Percentiles rank a stretch among this genome's conserved stretches.
Evolutionary conservation across 345 rosid species (phyloP).

Genomic region (Linum lewisii): DNA sequence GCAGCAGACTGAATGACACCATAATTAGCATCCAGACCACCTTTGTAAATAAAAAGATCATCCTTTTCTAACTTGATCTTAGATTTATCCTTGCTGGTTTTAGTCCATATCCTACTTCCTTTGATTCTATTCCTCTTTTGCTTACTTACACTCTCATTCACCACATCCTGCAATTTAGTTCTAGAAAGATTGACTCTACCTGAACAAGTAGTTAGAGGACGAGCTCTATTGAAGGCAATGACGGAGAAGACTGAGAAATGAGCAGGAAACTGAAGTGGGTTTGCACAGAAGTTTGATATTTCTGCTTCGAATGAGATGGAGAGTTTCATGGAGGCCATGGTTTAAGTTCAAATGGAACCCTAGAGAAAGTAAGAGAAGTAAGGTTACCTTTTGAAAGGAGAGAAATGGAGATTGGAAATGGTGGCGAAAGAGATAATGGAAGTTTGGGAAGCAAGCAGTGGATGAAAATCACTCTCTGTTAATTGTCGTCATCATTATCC

Average conservation of each 20-base stretch:
- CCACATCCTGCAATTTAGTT: slow-evolving; percentile 22
- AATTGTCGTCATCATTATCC: too few species aligned
- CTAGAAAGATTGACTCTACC: slow-evolving; percentile 27
- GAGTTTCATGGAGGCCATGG: slow-evolving; percentile 49
- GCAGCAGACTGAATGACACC: slow-evolving; percentile 32
- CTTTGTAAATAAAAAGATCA: slow-evolving; percentile 25
- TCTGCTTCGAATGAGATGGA: slow-evolving; percentile 43
- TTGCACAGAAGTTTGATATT: slow-evolving; percentile 31
- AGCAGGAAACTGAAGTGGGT: slow-evolving; percentile 32
- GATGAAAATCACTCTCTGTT: not conserved
- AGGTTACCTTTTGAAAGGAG: not conserved
- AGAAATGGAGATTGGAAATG: not conserved
- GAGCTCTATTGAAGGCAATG: slow-evolving; percentile 24
- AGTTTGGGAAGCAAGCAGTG: not conserved
- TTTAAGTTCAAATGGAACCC: not conserved
- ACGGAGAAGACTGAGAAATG: slow-evolving; percentile 30
- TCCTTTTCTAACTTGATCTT: slow-evolving; percentile 27
- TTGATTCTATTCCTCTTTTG: slow-evolving; percentile 19
- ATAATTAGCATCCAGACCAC: slow-evolving; percentile 48
- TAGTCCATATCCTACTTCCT: slow-evolving; percentile 16
- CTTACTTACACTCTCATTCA: slow-evolving; percentile 8
- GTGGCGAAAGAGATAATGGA: not conserved
- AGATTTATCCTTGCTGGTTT: slow-evolving; percentile 29
- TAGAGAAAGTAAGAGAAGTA: not conserved
- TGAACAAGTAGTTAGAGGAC: slow-evolving; percentile 19